phyloP scores from a whole-genome alignment of 805 yeast genomes.

The Zygotorulaspora chibaensis region DNA sequence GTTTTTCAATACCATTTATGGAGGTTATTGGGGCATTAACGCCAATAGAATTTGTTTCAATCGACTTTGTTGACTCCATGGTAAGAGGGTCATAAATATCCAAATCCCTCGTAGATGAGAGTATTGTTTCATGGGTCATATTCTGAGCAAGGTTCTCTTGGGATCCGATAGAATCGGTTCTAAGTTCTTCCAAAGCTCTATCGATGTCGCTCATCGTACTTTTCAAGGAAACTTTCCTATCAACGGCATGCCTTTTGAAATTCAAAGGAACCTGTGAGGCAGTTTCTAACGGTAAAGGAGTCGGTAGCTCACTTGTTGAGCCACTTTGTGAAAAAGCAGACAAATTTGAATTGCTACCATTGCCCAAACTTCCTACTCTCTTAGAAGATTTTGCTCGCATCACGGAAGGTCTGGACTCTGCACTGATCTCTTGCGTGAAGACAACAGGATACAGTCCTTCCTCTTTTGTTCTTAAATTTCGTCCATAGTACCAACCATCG shows the following conservation, averaged over 20 bases:
- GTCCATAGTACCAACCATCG: conserved; percentile 97
- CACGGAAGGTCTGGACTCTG: conserved; percentile 40
- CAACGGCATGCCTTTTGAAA: conserved; percentile 12
- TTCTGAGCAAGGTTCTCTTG: conserved; percentile 10
- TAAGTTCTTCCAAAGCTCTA: conserved; percentile 62
- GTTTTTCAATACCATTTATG: conserved; percentile 22
- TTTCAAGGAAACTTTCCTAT: conserved; percentile 41
- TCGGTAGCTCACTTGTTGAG: conserved; percentile 24
- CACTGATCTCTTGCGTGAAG: conserved; percentile 59
- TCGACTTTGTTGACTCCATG: conserved; percentile 13
- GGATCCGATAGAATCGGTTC: conserved; percentile 30
- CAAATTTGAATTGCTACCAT: conserved; percentile 18
- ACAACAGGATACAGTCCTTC: conserved; percentile 91
- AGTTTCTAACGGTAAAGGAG: conserved; percentile 28
- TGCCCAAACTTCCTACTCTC: conserved; percentile 36
- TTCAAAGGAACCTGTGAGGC: conserved; percentile 17
- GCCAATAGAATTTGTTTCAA: conserved; percentile 16
- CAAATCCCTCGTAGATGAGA: conserved; percentile 20
- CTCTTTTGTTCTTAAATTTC: conserved; percentile 61
- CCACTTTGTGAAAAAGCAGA: conserved; percentile 18
- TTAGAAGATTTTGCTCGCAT: conserved; percentile 56
- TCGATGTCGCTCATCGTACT: conserved; percentile 68
- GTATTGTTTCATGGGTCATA: conserved; percentile 18
- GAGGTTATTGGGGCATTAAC: conserved; percentile 11
- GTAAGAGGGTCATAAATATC: conserved; percentile 10